phyloP scores from a whole-genome alignment of 352 stramenopile genomes.

The Phytopythium aichiense region DNA sequence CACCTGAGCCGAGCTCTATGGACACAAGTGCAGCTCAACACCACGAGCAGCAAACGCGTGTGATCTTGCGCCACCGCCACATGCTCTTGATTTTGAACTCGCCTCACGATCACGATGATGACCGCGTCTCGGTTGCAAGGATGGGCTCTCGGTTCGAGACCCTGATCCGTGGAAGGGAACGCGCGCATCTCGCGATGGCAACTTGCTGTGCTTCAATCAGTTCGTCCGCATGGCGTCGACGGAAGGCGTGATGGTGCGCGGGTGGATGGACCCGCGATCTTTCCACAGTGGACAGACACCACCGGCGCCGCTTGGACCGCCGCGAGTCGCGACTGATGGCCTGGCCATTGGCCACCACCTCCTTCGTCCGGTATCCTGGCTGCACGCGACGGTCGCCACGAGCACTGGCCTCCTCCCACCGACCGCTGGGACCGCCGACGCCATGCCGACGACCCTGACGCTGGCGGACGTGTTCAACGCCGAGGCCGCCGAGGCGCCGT shows the following conservation, averaged over 20 bases:
- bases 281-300: not conserved
- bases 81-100: not conserved
- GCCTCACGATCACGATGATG: too few relatives aligned
- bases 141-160: too few relatives aligned
- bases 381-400: not conserved
- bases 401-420: not conserved
- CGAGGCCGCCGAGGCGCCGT: slow-evolving; percentile 37
- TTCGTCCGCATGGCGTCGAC: too few relatives aligned
- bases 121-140: too few relatives aligned
- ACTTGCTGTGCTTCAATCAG: too few relatives aligned
- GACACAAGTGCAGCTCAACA: too few relatives aligned
- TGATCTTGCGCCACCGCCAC: too few relatives aligned
- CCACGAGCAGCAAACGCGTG: too few relatives aligned
- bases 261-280: not conserved
- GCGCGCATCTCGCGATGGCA: too few relatives aligned
- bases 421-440: not conserved
- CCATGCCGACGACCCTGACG: slow-evolving; percentile 11
- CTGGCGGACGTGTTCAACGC: slow-evolving; percentile 56
- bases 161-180: too few relatives aligned
- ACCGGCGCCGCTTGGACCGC: not conserved
- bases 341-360: not conserved
- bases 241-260: too few relatives aligned
- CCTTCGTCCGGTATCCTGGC: not conserved
- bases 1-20: too few relatives aligned
- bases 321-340: not conserved